Evolutionary conservation across 2,329 filamentous ascomycete species (phyloP), one percentile per base, ranked within the genome.

Genomic region (Colletotrichum cuscutae): DNA sequence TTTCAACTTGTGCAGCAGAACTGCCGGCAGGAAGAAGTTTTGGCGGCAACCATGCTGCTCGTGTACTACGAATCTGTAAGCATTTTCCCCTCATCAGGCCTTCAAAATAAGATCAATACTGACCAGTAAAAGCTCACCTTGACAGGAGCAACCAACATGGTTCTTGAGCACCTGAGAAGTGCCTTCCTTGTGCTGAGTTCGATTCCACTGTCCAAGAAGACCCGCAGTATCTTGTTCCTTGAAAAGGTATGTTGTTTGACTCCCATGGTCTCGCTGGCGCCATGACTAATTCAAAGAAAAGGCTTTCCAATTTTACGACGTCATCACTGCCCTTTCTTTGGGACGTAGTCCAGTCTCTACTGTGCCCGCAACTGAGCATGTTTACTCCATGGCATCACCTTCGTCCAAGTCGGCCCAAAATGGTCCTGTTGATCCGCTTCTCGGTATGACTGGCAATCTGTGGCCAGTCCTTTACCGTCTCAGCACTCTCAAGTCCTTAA

Each of bases 1-100:
- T 86, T 88, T 1, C 83, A 83, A 65, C 80, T 91, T 60, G 82
- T 86, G 61, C 86, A 87, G 32, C 80, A 81, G 11, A 81, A 84
- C 69, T 83, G 82, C 19, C 86, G 88, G 65, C 82, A 84, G 76
- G 90, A 90, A 65, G 89, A 92, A 76, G 79, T 91, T 7, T 76
- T 91, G 59, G 89, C 88, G 1, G 86, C 89, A 2, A 90, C 91
- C 59, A 90, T 91, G 82, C 83, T 91, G 4, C 78, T 91, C 7
- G 86, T 91, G 1, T 91, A 49, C 19, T 49, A 49, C 42, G 42
- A 49, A 49, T 49, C 42, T 11, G 42, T 49, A 1, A 22, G 19
- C 8, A 42, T 49, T 49, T 22, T 11, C 3, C 42, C 19, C 3
- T 35, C 8, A n/a, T 11, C 19, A n/a, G 42, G 7, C 19, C 19